Evolutionary conservation across 2,329 filamentous ascomycete genomes (phyloP).

Genomic region (Cadophora luteo-olivacea): DNA sequence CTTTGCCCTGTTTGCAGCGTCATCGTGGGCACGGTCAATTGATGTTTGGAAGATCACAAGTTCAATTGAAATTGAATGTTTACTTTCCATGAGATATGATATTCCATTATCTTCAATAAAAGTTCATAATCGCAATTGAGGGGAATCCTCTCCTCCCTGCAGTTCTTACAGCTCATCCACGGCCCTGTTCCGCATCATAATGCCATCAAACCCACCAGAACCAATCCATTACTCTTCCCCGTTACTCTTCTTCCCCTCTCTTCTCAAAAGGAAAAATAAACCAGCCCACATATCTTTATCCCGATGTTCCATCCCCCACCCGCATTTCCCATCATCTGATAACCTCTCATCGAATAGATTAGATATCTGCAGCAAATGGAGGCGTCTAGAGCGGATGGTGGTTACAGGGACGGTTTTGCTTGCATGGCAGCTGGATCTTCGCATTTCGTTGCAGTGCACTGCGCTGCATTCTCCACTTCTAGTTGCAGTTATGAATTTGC

Average conservation of each 20-base stretch:
- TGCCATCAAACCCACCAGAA: background rate
- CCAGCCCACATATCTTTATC: background rate
- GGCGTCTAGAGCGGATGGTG: background rate
- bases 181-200: background rate
- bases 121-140: too few species aligned
- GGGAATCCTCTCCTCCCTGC: too few species aligned
- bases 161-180: background rate
- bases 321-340: constrained; percentile 16
- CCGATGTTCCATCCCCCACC: background rate
- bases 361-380: background rate
- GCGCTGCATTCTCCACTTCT: background rate
- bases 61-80: too few species aligned
- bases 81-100: too few species aligned
- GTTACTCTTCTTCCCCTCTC: background rate
- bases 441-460: background rate
- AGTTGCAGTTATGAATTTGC: background rate
- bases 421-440: background rate
- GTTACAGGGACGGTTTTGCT: background rate
- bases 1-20: too few species aligned
- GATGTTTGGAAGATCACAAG: background rate
- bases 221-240: constrained; percentile 5
- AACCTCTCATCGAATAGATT: constrained; percentile 1
- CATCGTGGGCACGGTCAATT: background rate
- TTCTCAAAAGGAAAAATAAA: background rate
- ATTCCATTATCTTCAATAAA: too few species aligned